Conservation (phyloP, 2,329 filamentous ascomycete genomes). For the Beauveria sp. region DNA sequence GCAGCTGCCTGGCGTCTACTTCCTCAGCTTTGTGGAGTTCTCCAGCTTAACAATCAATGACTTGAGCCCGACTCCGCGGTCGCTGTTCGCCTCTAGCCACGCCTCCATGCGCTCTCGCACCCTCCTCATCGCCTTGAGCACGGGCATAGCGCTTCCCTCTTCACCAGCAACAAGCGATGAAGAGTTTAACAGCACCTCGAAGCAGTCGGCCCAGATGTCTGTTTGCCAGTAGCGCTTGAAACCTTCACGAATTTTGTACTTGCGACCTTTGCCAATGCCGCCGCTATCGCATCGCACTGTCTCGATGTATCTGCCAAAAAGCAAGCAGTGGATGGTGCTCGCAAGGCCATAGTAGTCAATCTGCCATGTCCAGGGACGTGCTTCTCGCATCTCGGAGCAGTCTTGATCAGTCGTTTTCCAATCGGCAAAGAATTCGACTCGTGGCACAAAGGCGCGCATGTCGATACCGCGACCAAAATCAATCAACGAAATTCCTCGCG, state of each 20-base stretch:
- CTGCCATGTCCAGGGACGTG: slow-evolving; percentile 93
- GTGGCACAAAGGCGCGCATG: slow-evolving; percentile 71
- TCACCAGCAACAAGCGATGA: slow-evolving; percentile 56
- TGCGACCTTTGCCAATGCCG: slow-evolving; percentile 54
- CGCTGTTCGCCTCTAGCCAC: slow-evolving; percentile 74
- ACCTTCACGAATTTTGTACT: slow-evolving; percentile 72
- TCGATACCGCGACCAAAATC: slow-evolving; percentile 95
- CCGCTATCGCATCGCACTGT: slow-evolving; percentile 52
- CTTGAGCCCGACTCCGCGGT: slow-evolving; percentile 71
- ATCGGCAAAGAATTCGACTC: slow-evolving; percentile 81
- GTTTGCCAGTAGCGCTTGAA: slow-evolving; percentile 96
- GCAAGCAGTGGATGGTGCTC: slow-evolving; percentile 75
- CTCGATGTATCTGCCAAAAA: slow-evolving; percentile 94
- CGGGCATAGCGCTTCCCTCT: slow-evolving; percentile 61
- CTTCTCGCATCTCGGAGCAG: slow-evolving; percentile 91
- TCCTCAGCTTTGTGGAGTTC: slow-evolving; percentile 33
- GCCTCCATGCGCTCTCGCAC: slow-evolving; percentile 73
- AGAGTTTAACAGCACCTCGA: slow-evolving; percentile 83
- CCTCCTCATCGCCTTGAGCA: slow-evolving; percentile 59
- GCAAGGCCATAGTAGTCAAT: slow-evolving; percentile 94
- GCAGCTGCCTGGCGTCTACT: slow-evolving; percentile 13
- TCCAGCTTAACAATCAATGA: slow-evolving; percentile 59
- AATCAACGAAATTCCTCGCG: slow-evolving; percentile 77
- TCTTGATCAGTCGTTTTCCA: slow-evolving; percentile 86
- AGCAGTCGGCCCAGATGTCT: slow-evolving; percentile 77